Conservation (phyloP, 139 green algal genomes). For the Monoraphidium neglectum region DNA sequence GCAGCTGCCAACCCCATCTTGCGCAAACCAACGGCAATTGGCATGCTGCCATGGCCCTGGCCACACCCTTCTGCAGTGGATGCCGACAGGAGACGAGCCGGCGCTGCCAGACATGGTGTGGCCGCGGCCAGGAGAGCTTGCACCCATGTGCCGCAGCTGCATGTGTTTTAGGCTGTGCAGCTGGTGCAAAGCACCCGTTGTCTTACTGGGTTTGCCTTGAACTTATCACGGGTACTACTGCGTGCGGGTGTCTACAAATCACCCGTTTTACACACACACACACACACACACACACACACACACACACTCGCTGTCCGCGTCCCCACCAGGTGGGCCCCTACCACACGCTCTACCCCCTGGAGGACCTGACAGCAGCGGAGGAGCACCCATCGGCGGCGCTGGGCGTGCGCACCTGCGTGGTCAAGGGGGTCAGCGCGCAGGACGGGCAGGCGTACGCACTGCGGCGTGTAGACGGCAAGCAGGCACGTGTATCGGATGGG, state of each 20-base stretch:
- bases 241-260: constrained; percentile 33
- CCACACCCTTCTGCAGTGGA: too few species aligned
- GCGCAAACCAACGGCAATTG: too few species aligned
- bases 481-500: constrained; percentile 64
- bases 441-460: constrained; percentile 79
- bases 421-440: constrained; percentile 74
- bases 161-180: background rate
- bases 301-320: too few species aligned
- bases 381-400: constrained; percentile 35
- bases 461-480: constrained; percentile 70
- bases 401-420: constrained; percentile 61
- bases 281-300: too few species aligned
- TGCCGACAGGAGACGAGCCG: too few species aligned
- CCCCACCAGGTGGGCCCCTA: constrained; percentile 68
- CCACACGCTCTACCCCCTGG: constrained; percentile 85
- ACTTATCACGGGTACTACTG: background rate
- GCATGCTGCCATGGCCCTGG: too few species aligned
- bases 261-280: constrained; percentile 38
- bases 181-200: background rate
- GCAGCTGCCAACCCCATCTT: too few species aligned
- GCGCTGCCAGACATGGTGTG: background rate
- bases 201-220: constrained; percentile 1
- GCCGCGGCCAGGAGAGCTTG: background rate
- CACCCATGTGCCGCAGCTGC: background rate
- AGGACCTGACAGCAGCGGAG: constrained; percentile 48